Base-by-base conservation (phyloP, 148 eudicot species). In the Polygonum maritimum region DNA sequence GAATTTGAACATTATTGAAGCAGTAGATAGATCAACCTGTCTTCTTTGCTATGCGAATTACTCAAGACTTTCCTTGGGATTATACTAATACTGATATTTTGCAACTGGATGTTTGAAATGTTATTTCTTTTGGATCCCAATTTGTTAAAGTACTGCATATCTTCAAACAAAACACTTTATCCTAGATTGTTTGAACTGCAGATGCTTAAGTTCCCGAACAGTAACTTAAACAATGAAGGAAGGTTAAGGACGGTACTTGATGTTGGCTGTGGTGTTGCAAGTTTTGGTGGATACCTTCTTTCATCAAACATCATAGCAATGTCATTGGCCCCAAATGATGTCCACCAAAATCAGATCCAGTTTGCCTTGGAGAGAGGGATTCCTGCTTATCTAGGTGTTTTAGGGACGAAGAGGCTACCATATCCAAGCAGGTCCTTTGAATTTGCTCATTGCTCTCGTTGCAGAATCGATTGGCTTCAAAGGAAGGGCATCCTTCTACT, bases 341-440 rank as follows among this genome's bases (percentile, higher is more conserved):
- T 75, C 15, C 77, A 75, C 40, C 77, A 75, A 33, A 75, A 75
- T 10, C 77, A 75, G 69, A 75, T 75, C 31, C 77, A 75, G 77
- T 75, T 75, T 75, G 78, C 78, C 15, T 63, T 76, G 72, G 78
- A 76, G 55, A 76, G 78, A 62, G 78, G 78, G 44, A 76, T 76
- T 38, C 78, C 78, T 31, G 71, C 78, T 49, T 60, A 60, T 62
- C 78, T 76, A 57, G 78, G 78, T 76, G 78, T 76, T 11, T 47
- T 76, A 44, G 78, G 78, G 72, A 76, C 78, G 14, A 76, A 76
- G 22, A 76, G 78, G 54, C 78, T 60, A 11, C 78, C 78, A n/a
- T 76, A 76, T 45, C 78, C 78, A 2, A 76, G 78, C 72, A 60
- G 78, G 71, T 76, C 78, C 7, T 76, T 76, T 45, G 78, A 76